Evolutionary conservation across 1,139 yeast species (phyloP).

Genomic region (Zygosaccharomyces sapae): DNA sequence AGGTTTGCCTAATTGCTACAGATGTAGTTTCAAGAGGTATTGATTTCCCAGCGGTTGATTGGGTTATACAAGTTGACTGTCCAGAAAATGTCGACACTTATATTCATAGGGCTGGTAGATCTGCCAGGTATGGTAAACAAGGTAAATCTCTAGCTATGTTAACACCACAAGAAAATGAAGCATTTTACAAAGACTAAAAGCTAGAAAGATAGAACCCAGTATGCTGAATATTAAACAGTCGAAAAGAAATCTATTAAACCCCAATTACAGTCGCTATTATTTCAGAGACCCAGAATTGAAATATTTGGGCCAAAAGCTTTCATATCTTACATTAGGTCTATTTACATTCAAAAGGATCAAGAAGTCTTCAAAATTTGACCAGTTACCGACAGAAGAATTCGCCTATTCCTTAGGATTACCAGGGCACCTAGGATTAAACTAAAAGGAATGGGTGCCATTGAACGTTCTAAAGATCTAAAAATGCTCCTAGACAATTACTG

Average conservation of each 20-base stretch:
- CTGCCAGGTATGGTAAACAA: conserved; percentile 86
- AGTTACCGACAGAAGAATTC: conserved; percentile 72
- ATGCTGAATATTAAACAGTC: conserved; percentile 71
- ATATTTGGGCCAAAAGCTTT: conserved; percentile 95
- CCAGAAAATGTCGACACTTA: conserved; percentile 96
- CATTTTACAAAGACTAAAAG: conserved; percentile 61
- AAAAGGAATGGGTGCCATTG: conserved; percentile 44
- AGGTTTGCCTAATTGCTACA: conserved; percentile 91
- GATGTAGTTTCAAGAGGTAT: conserved; percentile 97
- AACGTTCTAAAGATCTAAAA: conserved; percentile 68
- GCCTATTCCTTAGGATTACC: conserved; percentile 91
- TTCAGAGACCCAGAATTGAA: conserved; percentile 88
- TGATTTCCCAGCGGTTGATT: conserved; percentile 94
- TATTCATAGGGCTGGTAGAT: conserved; percentile 94
- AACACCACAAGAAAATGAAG: conserved; percentile 78
- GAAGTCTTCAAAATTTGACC: conserved; percentile 73
- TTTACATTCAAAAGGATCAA: conserved; percentile 82
- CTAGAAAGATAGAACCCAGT: conserved; percentile 64
- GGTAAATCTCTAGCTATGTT: conserved; percentile 85
- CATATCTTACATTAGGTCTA: conserved; percentile 80
- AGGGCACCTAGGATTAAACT: conserved; percentile 88
- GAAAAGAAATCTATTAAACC: conserved; percentile 75
- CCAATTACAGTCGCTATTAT: conserved; percentile 84
- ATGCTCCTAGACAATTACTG: conserved; percentile 67
- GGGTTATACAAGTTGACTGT: conserved; percentile 95